Conservation (phyloP, 192 early-diverging fungal species). For the Dispira simplex region DNA sequence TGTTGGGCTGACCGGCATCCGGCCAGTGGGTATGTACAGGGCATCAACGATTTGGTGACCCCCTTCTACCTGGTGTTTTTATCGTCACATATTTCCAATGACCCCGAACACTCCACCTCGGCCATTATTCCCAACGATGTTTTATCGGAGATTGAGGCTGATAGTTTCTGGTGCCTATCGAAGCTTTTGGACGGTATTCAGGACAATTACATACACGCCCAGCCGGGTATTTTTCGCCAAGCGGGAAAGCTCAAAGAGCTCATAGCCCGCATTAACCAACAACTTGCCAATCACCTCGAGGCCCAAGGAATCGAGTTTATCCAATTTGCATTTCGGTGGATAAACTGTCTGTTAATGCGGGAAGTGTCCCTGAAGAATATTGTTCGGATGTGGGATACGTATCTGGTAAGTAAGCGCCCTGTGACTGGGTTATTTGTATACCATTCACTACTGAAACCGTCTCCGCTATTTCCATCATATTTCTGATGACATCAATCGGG, state of each 20-base stretch:
- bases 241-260: constrained; percentile 79
- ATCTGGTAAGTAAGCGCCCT: constrained; percentile 36
- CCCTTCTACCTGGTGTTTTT: constrained; percentile 94
- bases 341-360: constrained; percentile 97
- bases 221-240: constrained; percentile 92
- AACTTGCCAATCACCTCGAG: constrained; percentile 63
- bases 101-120: constrained; percentile 14
- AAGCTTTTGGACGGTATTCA: constrained; percentile 96
- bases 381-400: constrained; percentile 99
- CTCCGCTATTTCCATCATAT: no score
- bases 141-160: constrained; percentile 73
- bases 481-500: no score
- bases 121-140: constrained; percentile 26
- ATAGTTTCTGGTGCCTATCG: constrained; percentile 94
- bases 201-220: constrained; percentile 96
- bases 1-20: constrained; percentile 97
- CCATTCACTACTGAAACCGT: no score
- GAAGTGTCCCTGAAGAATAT: constrained; percentile 76
- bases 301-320: constrained; percentile 90
- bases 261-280: constrained; percentile 81
- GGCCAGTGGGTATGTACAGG: constrained; percentile 97
- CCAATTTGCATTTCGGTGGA: constrained; percentile 99
- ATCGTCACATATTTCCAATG: constrained; percentile 15
- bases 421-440: no score
- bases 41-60: constrained; percentile 95